A percentile compares a stretch with the other conserved stretches of the same genome.
phyloP scores from a whole-genome alignment of 2,329 filamentous ascomycete genomes.

The Alternaria conjuncta region DNA sequence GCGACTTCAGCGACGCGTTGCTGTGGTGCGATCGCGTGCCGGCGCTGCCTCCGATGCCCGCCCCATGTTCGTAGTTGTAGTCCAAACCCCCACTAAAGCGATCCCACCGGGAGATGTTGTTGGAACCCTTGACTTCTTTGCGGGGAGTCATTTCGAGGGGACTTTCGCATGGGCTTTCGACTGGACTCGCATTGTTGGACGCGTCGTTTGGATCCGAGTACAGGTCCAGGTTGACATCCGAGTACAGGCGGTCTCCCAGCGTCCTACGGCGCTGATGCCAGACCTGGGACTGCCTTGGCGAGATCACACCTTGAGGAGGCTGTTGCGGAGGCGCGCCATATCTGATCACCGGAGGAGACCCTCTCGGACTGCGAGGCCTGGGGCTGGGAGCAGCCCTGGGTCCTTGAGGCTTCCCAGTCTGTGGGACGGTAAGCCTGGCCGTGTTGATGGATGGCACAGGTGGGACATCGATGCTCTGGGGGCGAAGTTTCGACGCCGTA shows the following conservation, averaged over 20 bases:
- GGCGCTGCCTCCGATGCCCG: slow-evolving; percentile 46
- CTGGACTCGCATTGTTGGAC: not conserved
- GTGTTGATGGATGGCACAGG: slow-evolving; percentile 34
- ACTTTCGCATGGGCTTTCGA: not conserved
- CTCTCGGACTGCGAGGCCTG: slow-evolving; percentile 23
- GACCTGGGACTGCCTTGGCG: slow-evolving; percentile 34
- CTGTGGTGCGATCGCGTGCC: slow-evolving; percentile 44
- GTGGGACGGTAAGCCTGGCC: slow-evolving; percentile 12
- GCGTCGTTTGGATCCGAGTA: not conserved
- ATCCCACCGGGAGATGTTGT: slow-evolving; percentile 23
- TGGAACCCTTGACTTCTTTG: not conserved
- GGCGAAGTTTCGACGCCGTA: slow-evolving; percentile 21
- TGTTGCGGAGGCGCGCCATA: slow-evolving; percentile 15
- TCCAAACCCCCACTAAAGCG: slow-evolving; percentile 48
- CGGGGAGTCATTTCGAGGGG: not conserved
- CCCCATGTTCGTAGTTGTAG: slow-evolving; percentile 45
- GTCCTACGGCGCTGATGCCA: slow-evolving; percentile 42
- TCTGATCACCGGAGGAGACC: slow-evolving; percentile 25
- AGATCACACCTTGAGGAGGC: slow-evolving; percentile 22
- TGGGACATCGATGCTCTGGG: slow-evolving; percentile 29
- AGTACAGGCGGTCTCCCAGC: slow-evolving; percentile 34
- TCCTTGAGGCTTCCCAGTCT: slow-evolving; percentile 12
- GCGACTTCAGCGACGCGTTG: slow-evolving; percentile 37
- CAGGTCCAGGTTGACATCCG: slow-evolving; percentile 11
- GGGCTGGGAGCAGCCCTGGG: slow-evolving; percentile 6